These are phyloP conservation scores for Yarrowia osloensis DNA, from an alignment of 805 yeast genomes.

Conservation along the genomic window DNA sequence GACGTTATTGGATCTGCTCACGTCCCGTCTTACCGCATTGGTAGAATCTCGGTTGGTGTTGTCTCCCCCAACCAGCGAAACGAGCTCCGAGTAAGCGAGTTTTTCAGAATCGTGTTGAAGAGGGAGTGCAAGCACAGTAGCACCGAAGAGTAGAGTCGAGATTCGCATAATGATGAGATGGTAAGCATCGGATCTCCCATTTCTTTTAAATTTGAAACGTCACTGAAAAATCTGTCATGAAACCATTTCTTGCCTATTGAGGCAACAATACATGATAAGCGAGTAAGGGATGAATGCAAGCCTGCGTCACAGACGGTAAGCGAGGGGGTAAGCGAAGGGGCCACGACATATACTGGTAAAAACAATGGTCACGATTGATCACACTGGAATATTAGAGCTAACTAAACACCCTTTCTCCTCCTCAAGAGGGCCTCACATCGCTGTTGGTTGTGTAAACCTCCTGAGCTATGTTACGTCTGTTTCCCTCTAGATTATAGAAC, in stretches of 20 bases:
- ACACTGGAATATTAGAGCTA: no score
- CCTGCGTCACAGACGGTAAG: not conserved
- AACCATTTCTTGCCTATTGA: not conserved
- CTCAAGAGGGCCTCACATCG: no score
- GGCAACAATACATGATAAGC: not conserved
- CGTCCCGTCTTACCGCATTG: not conserved
- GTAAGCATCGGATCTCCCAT: not conserved
- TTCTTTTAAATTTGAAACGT: not conserved
- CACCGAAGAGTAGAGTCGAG: not conserved
- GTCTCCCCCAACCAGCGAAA: not conserved
- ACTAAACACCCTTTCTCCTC: no score
- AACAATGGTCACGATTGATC: no score
- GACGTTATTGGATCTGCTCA: not conserved
- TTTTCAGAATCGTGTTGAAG: not conserved
- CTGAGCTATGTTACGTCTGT: no score
- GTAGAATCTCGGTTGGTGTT: no score
- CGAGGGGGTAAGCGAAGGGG: not conserved
- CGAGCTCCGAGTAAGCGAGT: not conserved
- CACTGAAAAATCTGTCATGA: not conserved
- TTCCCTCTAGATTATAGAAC: no score
- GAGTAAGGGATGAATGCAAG: not conserved
- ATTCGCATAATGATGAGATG: not conserved
- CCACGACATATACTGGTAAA: no score
- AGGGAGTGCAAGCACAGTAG: not conserved
- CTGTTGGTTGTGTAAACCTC: no score